Conservation (phyloP, 2,329 filamentous ascomycete genomes). For the Penicillium sp. region DNA sequence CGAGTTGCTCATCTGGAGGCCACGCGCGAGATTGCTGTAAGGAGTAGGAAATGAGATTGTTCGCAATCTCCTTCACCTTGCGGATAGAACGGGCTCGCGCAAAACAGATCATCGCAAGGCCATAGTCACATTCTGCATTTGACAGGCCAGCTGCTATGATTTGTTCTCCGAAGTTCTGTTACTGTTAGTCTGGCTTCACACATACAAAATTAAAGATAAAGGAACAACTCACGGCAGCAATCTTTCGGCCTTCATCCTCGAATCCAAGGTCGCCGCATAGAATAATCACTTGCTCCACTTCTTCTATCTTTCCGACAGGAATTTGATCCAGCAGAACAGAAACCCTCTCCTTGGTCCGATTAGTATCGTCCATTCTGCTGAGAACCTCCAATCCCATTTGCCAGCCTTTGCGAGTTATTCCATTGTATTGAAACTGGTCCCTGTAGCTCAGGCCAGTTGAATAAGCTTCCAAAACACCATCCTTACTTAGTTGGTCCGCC, state of each 20-base stretch:
- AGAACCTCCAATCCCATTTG: constrained; percentile 81
- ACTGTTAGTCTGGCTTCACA: constrained; percentile 18
- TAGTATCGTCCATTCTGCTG: constrained; percentile 71
- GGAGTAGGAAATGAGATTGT: constrained; percentile 81
- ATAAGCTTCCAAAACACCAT: constrained; percentile 74
- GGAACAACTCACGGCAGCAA: constrained; percentile 66
- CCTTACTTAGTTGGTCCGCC: constrained; percentile 61
- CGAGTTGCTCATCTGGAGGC: constrained; percentile 67
- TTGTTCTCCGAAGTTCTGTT: constrained; percentile 75
- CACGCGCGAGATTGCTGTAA: constrained; percentile 80
- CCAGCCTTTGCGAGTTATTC: constrained; percentile 67
- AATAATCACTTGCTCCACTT: constrained; percentile 76
- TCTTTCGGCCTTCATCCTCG: constrained; percentile 70
- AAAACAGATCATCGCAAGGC: constrained; percentile 85
- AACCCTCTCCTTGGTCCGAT: constrained; percentile 69
- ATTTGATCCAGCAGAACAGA: constrained; percentile 69
- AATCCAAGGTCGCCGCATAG: constrained; percentile 76
- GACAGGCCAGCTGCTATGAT: constrained; percentile 54
- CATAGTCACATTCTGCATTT: constrained; percentile 64
- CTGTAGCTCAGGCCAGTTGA: constrained; percentile 57
- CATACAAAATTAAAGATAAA: neutral
- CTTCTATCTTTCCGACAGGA: constrained; percentile 64
- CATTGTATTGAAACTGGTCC: constrained; percentile 29
- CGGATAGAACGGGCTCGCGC: constrained; percentile 72
- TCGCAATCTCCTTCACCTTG: constrained; percentile 80